These are phyloP conservation scores for Coemansia sp. DNA, from an alignment of 192 early-diverging fungal species.

Conservation along the genomic window DNA sequence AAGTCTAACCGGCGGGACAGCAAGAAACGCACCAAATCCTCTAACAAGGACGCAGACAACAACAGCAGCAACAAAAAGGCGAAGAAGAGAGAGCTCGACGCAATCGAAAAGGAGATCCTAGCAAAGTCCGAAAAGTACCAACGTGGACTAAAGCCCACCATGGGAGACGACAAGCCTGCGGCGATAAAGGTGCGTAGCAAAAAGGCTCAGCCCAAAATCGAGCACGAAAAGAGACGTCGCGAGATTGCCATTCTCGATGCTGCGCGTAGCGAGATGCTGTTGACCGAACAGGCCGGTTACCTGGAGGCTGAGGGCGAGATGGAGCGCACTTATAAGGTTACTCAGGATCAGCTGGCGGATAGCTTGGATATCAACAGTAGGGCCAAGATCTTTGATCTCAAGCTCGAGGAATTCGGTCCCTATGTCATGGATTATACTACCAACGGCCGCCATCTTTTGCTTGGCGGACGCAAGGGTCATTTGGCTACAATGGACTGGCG, in stretches of 20 bases:
- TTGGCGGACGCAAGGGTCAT: conserved; percentile 85
- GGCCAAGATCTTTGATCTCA: conserved; percentile 80
- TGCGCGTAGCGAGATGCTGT: conserved; percentile 76
- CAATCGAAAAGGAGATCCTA: conserved; percentile 15
- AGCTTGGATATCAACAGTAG: conserved; percentile 75
- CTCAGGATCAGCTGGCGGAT: conserved; percentile 67
- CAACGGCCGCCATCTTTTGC: conserved; percentile 75
- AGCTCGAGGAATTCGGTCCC: conserved; percentile 80
- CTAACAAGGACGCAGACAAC: conserved; percentile 4
- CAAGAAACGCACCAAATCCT: conserved; percentile 1
- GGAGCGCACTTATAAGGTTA: conserved; percentile 87
- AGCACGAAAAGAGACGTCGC: conserved; percentile 62
- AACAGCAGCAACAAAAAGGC: background rate
- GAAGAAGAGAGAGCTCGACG: conserved; percentile 6
- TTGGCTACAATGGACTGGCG: conserved; percentile 93
- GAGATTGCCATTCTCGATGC: conserved; percentile 73
- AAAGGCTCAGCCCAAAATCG: conserved; percentile 70
- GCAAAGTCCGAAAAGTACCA: conserved; percentile 39
- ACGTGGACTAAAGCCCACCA: conserved; percentile 12
- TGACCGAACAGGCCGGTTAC: conserved; percentile 76
- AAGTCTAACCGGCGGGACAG: conserved; percentile 6
- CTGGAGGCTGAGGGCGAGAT: conserved; percentile 83
- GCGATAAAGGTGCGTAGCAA: conserved; percentile 58
- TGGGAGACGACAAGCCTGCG: conserved; percentile 7
- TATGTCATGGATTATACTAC: conserved; percentile 90